Base-by-base conservation (phyloP, 2,329 filamentous ascomycete species). In the Parastagonospora nodorum region DNA sequence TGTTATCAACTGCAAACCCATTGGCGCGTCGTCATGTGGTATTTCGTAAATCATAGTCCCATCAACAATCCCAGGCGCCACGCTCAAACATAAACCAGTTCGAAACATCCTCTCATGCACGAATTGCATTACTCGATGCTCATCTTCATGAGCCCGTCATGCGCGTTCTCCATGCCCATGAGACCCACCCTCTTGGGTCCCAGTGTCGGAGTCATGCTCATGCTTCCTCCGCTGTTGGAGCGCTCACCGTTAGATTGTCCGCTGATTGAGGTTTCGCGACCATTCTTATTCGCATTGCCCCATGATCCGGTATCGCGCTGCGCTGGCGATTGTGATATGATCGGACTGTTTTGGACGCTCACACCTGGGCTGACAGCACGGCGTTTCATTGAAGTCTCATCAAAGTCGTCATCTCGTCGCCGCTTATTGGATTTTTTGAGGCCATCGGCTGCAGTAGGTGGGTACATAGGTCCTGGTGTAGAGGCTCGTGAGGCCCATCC, bases 91-190 rank as follows among this genome's bases (percentile, higher is more conserved):
- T 42, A 42, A 37, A 40, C 39, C 39, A 14, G 33, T 43, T 24
- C 36, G 41, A 12, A 30, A 9, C 10, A 40, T 30, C 31, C 15
- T 50, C 39, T 16, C 40, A 47, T 35, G 55, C 37, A 11, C 39
- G 11, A 41, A 40, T 9, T 24, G 9, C 19, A 38, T 47, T 57
- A 96, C 73, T 97, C 92, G 66, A 97, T 96, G 73, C 90, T 96
- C 89, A 97, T 94, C 65, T 93, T 92, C 88, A 96, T 96, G 58
- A 97, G 81, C 1, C 92, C 90, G 72, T 97, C 93, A 69, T 91
- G 91, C n/a, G 93, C 93, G 74, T 97, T 93, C 14, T 85, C 88
- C 92, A 97, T 97, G 1, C 92, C 91, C 74, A 97, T 92, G 61
- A 95, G 73, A 55, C 61, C 70, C 81, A 74, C 60, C 45, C 71